Conservation (phyloP, 305 asterid genomes). For the Fraxinus paxiana region DNA sequence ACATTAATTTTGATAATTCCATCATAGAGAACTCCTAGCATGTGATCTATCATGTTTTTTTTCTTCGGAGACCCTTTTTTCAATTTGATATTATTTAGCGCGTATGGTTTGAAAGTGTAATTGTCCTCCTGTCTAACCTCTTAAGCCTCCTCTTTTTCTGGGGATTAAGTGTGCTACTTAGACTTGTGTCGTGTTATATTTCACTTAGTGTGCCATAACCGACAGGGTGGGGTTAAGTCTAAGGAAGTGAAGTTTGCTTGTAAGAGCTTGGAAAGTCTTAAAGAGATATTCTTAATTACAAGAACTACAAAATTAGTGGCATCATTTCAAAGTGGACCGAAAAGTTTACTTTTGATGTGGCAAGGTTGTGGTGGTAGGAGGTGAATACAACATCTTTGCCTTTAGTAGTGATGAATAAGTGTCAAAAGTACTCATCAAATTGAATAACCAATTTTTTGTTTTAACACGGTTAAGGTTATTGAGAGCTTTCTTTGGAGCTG, state of each 20-base stretch:
- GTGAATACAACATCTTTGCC: background rate
- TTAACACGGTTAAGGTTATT: background rate
- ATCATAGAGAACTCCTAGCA: background rate
- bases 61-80: background rate
- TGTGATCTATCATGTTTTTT: background rate
- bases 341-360: background rate
- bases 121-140: background rate
- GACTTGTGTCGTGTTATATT: background rate
- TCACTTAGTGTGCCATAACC: background rate
- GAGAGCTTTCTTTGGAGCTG: background rate
- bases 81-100: background rate
- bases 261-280: background rate
- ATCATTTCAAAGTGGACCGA: background rate
- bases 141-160: background rate
- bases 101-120: background rate
- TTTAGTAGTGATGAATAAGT: background rate
- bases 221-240: background rate
- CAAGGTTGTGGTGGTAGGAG: background rate
- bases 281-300: background rate
- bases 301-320: background rate
- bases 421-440: background rate
- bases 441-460: background rate
- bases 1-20: constrained; percentile 8
- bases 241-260: background rate
- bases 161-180: background rate